Percentiles rank a stretch among this genome's conserved stretches.
Conservation (phyloP, 2,329 filamentous ascomycete species). For the Neurospora sp. region DNA sequence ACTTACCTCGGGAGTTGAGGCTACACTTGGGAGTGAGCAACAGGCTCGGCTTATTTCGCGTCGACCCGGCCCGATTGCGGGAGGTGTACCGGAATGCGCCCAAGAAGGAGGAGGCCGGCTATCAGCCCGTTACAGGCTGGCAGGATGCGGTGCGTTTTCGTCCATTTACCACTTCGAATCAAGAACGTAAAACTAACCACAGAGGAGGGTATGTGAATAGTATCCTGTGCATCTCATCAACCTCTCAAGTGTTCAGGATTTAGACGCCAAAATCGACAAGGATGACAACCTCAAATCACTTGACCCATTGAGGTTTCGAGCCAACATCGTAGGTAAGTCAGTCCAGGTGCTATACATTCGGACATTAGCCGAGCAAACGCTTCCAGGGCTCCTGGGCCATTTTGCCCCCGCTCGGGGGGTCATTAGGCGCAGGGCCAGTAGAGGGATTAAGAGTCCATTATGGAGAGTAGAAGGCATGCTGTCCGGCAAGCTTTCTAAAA, state of each 20-base stretch:
- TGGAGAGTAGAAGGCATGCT: not conserved
- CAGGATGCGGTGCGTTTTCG: slow-evolving; percentile 53
- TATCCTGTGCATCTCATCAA: slow-evolving; percentile 63
- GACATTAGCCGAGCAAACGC: not conserved
- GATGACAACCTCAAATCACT: slow-evolving; percentile 39
- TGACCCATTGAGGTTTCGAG: slow-evolving; percentile 54
- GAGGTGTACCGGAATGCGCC: slow-evolving; percentile 53
- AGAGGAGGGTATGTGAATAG: slow-evolving; percentile 23
- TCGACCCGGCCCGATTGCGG: slow-evolving; percentile 47
- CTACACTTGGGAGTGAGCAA: slow-evolving; percentile 58
- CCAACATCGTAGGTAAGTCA: slow-evolving; percentile 57
- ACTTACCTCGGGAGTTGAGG: slow-evolving; percentile 52
- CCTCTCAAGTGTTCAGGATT: slow-evolving; percentile 50
- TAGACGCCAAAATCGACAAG: slow-evolving; percentile 46
- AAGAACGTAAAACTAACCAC: not conserved
- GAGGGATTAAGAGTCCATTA: not conserved
- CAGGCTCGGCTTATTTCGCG: slow-evolving; percentile 56
- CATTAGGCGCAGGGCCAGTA: not conserved
- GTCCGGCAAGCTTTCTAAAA: not conserved
- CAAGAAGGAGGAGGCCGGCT: slow-evolving; percentile 44
- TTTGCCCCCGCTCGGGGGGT: not conserved
- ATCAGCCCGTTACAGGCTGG: slow-evolving; percentile 57
- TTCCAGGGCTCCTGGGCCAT: not conserved
- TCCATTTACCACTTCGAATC: not conserved
- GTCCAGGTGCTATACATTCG: not conserved